Conservation (phyloP, 169 alveolate genomes). For the Besnoitia besnoiti region DNA sequence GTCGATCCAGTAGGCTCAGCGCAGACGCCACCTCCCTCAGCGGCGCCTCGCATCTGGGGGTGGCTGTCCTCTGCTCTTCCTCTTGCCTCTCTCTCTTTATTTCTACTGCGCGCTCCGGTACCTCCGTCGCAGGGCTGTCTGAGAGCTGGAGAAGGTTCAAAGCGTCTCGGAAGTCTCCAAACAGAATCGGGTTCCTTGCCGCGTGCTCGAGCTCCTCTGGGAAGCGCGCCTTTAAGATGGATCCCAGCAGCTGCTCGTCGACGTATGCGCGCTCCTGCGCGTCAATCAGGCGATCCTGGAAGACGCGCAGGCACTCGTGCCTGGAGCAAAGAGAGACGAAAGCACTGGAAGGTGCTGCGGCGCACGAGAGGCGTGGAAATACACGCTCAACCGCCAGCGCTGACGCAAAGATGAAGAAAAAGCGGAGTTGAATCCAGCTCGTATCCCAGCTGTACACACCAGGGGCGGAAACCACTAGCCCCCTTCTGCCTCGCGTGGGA, state of each 20-base stretch:
- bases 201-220: constrained; percentile 77
- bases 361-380: not conserved
- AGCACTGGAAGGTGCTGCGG: not conserved
- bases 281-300: constrained; percentile 89
- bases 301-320: constrained; percentile 92
- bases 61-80: not conserved
- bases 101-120: not conserved
- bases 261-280: constrained; percentile 87
- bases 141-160: constrained; percentile 34
- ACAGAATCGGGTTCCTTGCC: constrained; percentile 71
- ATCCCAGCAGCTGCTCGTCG: constrained; percentile 77
- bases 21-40: too few relatives aligned
- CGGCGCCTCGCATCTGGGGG: too few relatives aligned
- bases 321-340: constrained; percentile 71
- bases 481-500: too few relatives aligned
- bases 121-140: constrained; percentile 1
- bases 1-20: too few relatives aligned
- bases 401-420: too few relatives aligned
- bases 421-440: too few relatives aligned
- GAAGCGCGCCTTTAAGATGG: constrained; percentile 80
- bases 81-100: not conserved
- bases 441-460: too few relatives aligned
- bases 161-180: constrained; percentile 77
- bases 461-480: too few relatives aligned
- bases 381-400: too few relatives aligned